These are phyloP conservation scores for Trichoderma oligosporum DNA, from an alignment of 2,329 filamentous ascomycete species.

Conservation along the genomic window DNA sequence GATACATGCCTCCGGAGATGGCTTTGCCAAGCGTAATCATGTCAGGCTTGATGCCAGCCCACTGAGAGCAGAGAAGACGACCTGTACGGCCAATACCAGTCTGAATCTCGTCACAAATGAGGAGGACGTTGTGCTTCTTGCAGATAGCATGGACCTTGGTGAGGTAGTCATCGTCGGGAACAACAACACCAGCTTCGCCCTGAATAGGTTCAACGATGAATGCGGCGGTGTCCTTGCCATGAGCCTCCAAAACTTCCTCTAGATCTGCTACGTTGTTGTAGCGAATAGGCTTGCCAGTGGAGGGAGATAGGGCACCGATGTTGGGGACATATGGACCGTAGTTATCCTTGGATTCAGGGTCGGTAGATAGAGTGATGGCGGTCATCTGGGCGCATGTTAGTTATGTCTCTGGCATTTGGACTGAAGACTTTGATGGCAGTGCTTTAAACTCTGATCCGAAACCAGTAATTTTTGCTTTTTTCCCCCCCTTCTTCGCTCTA, in stretches of 20 bases:
- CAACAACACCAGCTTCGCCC: constrained; percentile 94
- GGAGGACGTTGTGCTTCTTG: constrained; percentile 88
- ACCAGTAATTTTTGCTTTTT: not conserved
- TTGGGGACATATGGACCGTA: constrained; percentile 94
- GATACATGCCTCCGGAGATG: constrained; percentile 97
- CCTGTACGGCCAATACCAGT: constrained; percentile 95
- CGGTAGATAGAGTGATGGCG: constrained; percentile 90
- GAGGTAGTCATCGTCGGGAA: constrained; percentile 88
- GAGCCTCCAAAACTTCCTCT: constrained; percentile 70
- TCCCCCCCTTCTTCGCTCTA: no score
- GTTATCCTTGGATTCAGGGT: constrained; percentile 92
- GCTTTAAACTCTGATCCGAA: not conserved
- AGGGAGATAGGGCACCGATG: constrained; percentile 72
- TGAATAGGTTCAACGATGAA: constrained; percentile 97
- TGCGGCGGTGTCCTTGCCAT: constrained; percentile 81
- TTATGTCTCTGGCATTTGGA: not conserved
- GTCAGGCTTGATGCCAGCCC: constrained; percentile 93
- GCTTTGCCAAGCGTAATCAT: constrained; percentile 94
- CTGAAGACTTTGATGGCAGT: not conserved
- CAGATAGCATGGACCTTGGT: constrained; percentile 76
- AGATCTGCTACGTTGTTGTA: constrained; percentile 85
- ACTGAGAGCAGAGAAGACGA: constrained; percentile 88
- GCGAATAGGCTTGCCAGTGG: constrained; percentile 69
- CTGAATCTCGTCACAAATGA: constrained; percentile 98
- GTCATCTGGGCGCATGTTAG: constrained; percentile 60